Evolutionary conservation across 2,329 filamentous ascomycete species (phyloP), one percentile per base, ranked within the genome.

Genomic region (Neoascochyta sp.): DNA sequence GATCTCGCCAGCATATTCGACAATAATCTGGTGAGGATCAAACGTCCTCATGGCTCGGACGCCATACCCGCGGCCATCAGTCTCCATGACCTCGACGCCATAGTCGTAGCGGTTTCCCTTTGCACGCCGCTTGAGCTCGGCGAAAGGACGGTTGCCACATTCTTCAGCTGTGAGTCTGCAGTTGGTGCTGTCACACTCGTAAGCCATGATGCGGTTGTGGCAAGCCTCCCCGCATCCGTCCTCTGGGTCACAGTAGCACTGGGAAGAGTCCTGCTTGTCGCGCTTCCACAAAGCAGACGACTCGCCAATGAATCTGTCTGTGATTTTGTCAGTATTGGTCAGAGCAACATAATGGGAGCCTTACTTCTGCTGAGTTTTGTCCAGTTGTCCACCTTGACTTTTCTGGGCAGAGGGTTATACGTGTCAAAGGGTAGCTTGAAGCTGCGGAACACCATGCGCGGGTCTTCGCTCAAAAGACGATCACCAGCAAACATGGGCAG

Each of bases 1-100:
- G 48, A 98, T 95, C 64, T 98, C 92, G 22, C 92, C 92, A 0
- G 89, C 90, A 57, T 98, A 98, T 57, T 98, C 92, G 67, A 96
- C 90, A 56, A 98, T 96, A 59, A 98, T 94, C 66, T 96, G 88
- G 52, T 90, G 81, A 1, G 89, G 78, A 34, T 81, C 73, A 60
- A 96, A 98, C 39, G 80, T 83, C 25, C 92, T 80, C 64, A 90
- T 95, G 57, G 85, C 86, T 39, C 92, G 83, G 27, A 98, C 87
- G 29, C 92, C 92, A 59, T 90, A 89, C 16, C 92, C 92, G 36
- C 89, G 81, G 64, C 94, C 85, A 12, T 71, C 66, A 1, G 92
- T 96, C 68, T 95, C 89, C 64, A 95, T 80, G 22, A 96, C 89
- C 61, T 98, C 92, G 7, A 98, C 89, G 25, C 92, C 92, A 37